A percentile compares a stretch with the other conserved stretches of the same genome.
phyloP scores from a whole-genome alignment of 306 rosid genomes.

The Corylus avellana region DNA sequence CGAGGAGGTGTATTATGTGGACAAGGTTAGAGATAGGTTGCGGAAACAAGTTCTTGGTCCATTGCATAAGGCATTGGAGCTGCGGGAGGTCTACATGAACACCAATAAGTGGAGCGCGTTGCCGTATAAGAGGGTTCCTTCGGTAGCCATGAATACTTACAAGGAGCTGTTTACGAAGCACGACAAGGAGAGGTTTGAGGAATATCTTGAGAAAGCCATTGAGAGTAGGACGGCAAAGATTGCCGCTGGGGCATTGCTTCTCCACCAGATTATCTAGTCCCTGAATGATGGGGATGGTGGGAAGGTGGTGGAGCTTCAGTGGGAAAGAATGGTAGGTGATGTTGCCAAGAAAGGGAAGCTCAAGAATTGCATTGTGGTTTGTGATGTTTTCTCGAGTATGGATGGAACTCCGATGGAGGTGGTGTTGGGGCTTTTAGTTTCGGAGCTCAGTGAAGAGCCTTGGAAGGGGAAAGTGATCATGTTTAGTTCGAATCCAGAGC shows the following conservation, averaged over 20 bases:
- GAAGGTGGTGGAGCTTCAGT: slow-evolving; percentile 39
- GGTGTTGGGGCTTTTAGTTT: slow-evolving; percentile 39
- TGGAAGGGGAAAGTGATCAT: slow-evolving; percentile 49
- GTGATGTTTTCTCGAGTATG: slow-evolving; percentile 47
- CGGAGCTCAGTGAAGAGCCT: slow-evolving; percentile 44
- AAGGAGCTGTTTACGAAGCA: slow-evolving; percentile 26
- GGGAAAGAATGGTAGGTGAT: slow-evolving; percentile 42
- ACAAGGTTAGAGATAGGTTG: slow-evolving; percentile 10
- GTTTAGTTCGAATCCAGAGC: slow-evolving; percentile 24
- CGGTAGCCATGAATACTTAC: slow-evolving; percentile 43
- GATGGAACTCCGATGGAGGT: slow-evolving; percentile 33
- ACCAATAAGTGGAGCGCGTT: slow-evolving; percentile 12
- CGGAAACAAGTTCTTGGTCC: slow-evolving; percentile 16
- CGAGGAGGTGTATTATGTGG: slow-evolving; percentile 9
- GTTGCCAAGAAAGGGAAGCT: slow-evolving; percentile 34
- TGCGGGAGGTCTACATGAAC: slow-evolving; percentile 21
- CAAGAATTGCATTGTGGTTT: slow-evolving; percentile 36
- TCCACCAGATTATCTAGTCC: slow-evolving; percentile 36
- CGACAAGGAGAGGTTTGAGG: slow-evolving; percentile 35
- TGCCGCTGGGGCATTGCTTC: slow-evolving; percentile 50
- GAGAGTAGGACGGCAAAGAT: slow-evolving; percentile 30
- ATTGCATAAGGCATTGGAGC: slow-evolving; percentile 2
- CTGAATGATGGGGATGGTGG: slow-evolving; percentile 14
- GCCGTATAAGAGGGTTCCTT: slow-evolving; percentile 34
- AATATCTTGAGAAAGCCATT: slow-evolving; percentile 26